A percentile compares a stretch with the other conserved stretches of the same genome.
These are phyloP conservation scores for Kwoniella europaea DNA, from an alignment of 768 basidiomycete genomes.

Conservation along the genomic window DNA sequence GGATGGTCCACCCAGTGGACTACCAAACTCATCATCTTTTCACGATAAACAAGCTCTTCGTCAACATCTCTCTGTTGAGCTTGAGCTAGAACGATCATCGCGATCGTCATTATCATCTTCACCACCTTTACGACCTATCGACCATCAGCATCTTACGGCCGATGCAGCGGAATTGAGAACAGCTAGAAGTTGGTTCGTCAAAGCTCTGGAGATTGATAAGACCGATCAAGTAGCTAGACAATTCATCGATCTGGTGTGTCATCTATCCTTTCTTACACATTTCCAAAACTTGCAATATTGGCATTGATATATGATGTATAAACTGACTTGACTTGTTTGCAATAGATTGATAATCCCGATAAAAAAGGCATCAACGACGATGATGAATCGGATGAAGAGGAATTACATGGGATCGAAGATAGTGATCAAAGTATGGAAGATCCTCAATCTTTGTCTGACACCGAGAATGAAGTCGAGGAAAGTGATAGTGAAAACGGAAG, in stretches of 20 bases:
- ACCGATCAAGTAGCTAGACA: constrained; percentile 35
- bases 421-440: neutral
- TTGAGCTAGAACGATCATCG: neutral
- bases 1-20: neutral
- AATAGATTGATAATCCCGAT: constrained; percentile 28
- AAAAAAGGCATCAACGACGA: constrained; percentile 14
- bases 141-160: constrained; percentile 7
- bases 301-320: neutral
- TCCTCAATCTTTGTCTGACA: neutral
- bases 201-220: constrained; percentile 38
- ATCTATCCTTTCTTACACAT: neutral
- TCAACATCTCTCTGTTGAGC: neutral
- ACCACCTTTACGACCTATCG: neutral
- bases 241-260: constrained; percentile 44
- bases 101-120: constrained; percentile 2
- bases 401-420: neutral
- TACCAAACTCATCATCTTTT: neutral
- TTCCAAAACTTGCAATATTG: too few species aligned
- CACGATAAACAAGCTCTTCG: neutral
- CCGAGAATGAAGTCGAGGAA: neutral
- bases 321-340: neutral
- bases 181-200: constrained; percentile 43
- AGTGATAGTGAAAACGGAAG: constrained; percentile 13
- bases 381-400: constrained; percentile 7
- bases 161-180: constrained; percentile 34